These are phyloP conservation scores for Agrostemma githago DNA, from an alignment of 148 eudicot genomes.

Conservation along the genomic window DNA sequence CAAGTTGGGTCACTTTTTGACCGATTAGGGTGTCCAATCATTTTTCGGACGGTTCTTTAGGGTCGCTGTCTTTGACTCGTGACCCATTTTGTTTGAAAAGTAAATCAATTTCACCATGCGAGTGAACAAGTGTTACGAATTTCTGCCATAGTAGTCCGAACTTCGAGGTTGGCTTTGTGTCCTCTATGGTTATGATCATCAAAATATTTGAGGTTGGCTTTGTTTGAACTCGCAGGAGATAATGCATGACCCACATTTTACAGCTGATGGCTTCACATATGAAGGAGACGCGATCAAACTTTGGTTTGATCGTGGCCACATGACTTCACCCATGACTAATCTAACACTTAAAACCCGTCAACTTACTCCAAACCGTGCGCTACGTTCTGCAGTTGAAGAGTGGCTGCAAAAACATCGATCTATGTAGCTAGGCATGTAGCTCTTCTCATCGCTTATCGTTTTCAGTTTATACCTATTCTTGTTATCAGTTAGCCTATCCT, in stretches of 20 bases:
- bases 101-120: too few species aligned
- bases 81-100: not conserved
- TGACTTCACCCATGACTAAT: conserved; percentile 28
- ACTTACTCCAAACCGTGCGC: conserved; percentile 31
- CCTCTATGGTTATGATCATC: not conserved
- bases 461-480: not conserved
- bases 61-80: not conserved
- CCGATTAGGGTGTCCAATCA: not conserved
- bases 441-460: not conserved
- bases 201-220: conserved; percentile 12
- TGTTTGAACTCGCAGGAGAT: conserved; percentile 46
- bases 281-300: conserved; percentile 62
- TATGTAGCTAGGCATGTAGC: not conserved
- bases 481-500: not conserved
- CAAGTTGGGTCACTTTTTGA: not conserved
- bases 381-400: conserved; percentile 74
- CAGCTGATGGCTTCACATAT: conserved; percentile 72
- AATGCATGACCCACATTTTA: conserved; percentile 76
- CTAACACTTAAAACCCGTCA: not conserved
- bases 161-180: conserved; percentile 15
- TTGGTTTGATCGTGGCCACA: conserved; percentile 72
- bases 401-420: conserved; percentile 38
- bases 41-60: not conserved
- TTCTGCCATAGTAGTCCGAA: not conserved
- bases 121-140: not conserved